Evolutionary conservation across 106 monocot genomes (phyloP).

Genomic region (Amphibolis antarctica): DNA sequence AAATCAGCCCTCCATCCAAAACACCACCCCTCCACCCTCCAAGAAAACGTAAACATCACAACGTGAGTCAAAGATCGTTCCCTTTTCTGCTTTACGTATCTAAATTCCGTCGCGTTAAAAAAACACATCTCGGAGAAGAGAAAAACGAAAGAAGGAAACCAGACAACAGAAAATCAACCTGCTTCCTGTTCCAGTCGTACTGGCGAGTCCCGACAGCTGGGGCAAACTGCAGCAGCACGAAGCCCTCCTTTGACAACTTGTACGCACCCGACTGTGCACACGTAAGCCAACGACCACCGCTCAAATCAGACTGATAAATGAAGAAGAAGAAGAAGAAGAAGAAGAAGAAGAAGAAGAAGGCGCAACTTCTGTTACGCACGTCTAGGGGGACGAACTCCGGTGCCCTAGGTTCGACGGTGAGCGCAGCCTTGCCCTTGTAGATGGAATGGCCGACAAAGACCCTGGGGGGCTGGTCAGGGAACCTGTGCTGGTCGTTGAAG

Average conservation of each 20-base stretch:
- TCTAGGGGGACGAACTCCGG: slow-evolving; percentile 82
- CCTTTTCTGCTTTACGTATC: no score
- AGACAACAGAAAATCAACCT: slow-evolving; percentile 25
- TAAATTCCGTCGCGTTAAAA: neutral
- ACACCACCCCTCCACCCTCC: no score
- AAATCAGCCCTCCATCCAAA: no score
- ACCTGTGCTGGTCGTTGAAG: slow-evolving; percentile 2
- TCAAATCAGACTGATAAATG: neutral
- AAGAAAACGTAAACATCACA: no score
- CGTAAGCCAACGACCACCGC: slow-evolving; percentile 1
- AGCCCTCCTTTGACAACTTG: slow-evolving; percentile 80
- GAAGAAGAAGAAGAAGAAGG: neutral
- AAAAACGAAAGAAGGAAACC: neutral
- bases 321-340: neutral
- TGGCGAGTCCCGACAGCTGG: slow-evolving; percentile 65
- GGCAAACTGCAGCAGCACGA: slow-evolving; percentile 75
- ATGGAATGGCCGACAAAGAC: slow-evolving; percentile 74
- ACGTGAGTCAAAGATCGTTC: no score
- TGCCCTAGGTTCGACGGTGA: slow-evolving; percentile 56
- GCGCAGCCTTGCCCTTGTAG: slow-evolving; percentile 94
- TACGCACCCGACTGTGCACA: slow-evolving; percentile 61
- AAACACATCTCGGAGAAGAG: neutral
- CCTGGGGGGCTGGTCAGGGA: slow-evolving; percentile 5
- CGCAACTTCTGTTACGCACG: slow-evolving; percentile 18
- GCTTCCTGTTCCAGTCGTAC: slow-evolving; percentile 89